phyloP scores from a whole-genome alignment of 129 eudicot species.

The Cynara cardunculus region DNA sequence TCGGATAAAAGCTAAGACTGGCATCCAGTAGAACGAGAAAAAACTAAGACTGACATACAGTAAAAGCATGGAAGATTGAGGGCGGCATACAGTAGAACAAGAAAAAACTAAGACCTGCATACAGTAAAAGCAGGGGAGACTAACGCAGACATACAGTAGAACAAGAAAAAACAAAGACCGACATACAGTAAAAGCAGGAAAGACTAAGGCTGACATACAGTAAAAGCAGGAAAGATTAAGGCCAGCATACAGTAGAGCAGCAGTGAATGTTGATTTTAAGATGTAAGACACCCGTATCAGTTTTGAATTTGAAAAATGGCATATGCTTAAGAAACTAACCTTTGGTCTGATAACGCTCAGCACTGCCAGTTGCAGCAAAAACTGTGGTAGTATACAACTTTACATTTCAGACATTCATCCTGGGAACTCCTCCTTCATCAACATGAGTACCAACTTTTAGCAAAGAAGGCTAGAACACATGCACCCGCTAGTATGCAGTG shows the following conservation, averaged over 20 bases:
- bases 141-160: no score
- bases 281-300: neutral
- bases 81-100: neutral
- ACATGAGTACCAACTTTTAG: neutral
- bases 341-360: constrained; percentile 10
- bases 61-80: neutral
- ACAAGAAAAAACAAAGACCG: no score
- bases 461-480: constrained; percentile 12
- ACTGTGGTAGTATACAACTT: constrained; percentile 23
- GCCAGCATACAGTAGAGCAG: neutral
- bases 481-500: constrained; percentile 1
- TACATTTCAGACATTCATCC: constrained; percentile 12
- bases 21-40: no score
- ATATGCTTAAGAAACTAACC: constrained; percentile 6
- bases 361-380: constrained; percentile 29
- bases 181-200: no score
- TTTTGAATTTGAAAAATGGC: neutral
- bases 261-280: neutral
- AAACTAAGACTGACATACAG: neutral
- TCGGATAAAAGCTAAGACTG: no score
- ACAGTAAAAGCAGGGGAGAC: no score
- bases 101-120: no score
- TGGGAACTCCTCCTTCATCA: constrained; percentile 1
- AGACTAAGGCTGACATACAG: neutral
- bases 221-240: neutral